Evolutionary conservation across 2,329 filamentous ascomycete species (phyloP).

Genomic region (Hypomyces perniciosus): DNA sequence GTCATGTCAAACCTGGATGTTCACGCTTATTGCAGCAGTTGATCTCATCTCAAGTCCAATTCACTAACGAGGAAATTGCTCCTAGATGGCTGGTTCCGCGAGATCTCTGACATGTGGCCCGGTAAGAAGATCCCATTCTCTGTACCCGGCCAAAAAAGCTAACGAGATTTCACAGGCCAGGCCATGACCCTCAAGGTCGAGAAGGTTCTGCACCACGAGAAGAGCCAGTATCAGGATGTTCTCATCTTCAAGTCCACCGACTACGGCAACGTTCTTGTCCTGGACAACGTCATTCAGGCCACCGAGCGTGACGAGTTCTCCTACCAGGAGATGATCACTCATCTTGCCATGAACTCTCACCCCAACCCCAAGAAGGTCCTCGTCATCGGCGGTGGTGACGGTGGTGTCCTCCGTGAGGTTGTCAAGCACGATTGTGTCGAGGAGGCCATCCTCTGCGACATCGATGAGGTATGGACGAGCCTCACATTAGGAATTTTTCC

Average conservation of each 20-base stretch:
- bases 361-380: slow-evolving; percentile 97
- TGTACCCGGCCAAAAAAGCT: neutral
- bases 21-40: neutral
- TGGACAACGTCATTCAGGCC: slow-evolving; percentile 98
- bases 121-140: slow-evolving; percentile 32
- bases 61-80: neutral
- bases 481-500: neutral
- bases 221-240: slow-evolving; percentile 98
- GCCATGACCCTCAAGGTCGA: slow-evolving; percentile 98
- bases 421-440: slow-evolving; percentile 98
- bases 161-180: slow-evolving; percentile 54
- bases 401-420: slow-evolving; percentile 94
- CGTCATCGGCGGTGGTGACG: slow-evolving; percentile 96
- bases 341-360: slow-evolving; percentile 97
- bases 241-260: slow-evolving; percentile 98
- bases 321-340: slow-evolving; percentile 99
- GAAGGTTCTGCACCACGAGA: slow-evolving; percentile 97
- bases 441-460: slow-evolving; percentile 95
- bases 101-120: slow-evolving; percentile 98
- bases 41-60: neutral
- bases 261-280: slow-evolving; percentile 90
- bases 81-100: slow-evolving; percentile 98
- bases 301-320: slow-evolving; percentile 99
- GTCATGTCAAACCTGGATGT: neutral
- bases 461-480: slow-evolving; percentile 66